phyloP scores from a whole-genome alignment of 345 rosid species.

The Hibiscus syriacus region DNA sequence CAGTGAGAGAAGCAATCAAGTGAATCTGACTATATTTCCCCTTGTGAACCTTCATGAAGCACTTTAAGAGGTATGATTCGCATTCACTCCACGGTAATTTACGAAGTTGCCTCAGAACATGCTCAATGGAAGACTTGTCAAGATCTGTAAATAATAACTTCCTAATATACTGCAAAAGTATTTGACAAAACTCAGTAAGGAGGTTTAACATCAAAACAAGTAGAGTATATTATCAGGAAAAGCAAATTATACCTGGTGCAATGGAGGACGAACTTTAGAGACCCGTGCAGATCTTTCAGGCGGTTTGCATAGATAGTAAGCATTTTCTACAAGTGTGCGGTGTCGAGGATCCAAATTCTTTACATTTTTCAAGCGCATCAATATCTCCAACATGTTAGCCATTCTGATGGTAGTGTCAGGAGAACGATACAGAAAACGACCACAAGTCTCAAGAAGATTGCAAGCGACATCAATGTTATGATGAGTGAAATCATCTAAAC shows the following conservation, averaged over 20 bases:
- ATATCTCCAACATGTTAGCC: constrained; percentile 97
- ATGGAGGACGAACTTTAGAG: constrained; percentile 84
- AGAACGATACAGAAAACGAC: constrained; percentile 94
- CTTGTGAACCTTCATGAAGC: constrained; percentile 95
- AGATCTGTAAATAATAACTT: constrained; percentile 91
- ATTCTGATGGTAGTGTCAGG: constrained; percentile 89
- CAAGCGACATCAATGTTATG: constrained; percentile 99
- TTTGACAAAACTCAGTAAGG: constrained; percentile 8
- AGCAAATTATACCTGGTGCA: constrained; percentile 60
- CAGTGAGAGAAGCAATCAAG: constrained; percentile 93
- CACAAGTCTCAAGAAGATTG: constrained; percentile 98
- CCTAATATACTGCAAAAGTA: constrained; percentile 71
- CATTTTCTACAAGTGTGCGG: constrained; percentile 96
- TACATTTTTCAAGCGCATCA: constrained; percentile 99
- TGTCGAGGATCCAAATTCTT: constrained; percentile 98
- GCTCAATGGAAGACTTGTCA: constrained; percentile 83
- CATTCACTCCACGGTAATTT: constrained; percentile 96
- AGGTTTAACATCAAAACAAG: constrained; percentile 4
- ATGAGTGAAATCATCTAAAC: constrained; percentile 97
- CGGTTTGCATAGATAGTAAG: constrained; percentile 96
- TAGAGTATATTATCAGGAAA: not conserved
- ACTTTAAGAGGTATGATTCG: constrained; percentile 83
- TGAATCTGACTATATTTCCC: constrained; percentile 99
- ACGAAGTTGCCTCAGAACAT: constrained; percentile 93
- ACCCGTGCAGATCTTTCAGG: constrained; percentile 97